Evolutionary conservation across 257 asterid genomes (phyloP).

Genomic region (Leonotis leonurus): DNA sequence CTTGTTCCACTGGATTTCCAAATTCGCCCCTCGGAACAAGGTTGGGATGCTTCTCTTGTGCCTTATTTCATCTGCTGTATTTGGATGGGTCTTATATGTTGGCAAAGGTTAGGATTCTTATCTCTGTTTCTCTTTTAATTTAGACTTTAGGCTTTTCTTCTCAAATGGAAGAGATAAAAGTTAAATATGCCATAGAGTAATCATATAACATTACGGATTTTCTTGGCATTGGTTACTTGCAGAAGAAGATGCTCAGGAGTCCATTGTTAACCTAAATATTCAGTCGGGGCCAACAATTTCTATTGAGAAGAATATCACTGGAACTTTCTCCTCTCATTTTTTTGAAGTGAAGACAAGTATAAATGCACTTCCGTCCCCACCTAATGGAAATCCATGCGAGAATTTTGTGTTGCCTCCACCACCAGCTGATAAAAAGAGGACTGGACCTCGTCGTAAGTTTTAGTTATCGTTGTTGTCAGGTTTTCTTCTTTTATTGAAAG

Average conservation of each 20-base stretch:
- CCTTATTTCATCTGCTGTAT: slow-evolving; percentile 63
- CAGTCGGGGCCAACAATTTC: slow-evolving; percentile 33
- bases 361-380: slow-evolving; percentile 6
- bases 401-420: slow-evolving; percentile 83
- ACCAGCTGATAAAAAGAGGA: slow-evolving; percentile 80
- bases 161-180: not conserved
- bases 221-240: slow-evolving; percentile 22
- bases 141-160: not conserved
- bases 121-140: not conserved
- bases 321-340: slow-evolving; percentile 4
- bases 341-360: slow-evolving; percentile 19
- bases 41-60: slow-evolving; percentile 82
- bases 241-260: slow-evolving; percentile 59
- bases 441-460: slow-evolving; percentile 88
- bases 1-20: slow-evolving; percentile 67
- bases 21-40: slow-evolving; percentile 77
- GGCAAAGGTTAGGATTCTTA: slow-evolving; percentile 56
- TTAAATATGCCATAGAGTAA: not conserved
- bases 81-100: slow-evolving; percentile 57
- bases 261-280: slow-evolving; percentile 33
- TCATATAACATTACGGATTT: not conserved
- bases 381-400: slow-evolving; percentile 80
- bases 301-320: slow-evolving; percentile 20
- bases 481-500: slow-evolving; percentile 3
- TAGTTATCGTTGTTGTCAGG: not conserved